Evolutionary conservation across 352 stramenopile genomes (phyloP).

Genomic region (Phytopythium kandeliae): DNA sequence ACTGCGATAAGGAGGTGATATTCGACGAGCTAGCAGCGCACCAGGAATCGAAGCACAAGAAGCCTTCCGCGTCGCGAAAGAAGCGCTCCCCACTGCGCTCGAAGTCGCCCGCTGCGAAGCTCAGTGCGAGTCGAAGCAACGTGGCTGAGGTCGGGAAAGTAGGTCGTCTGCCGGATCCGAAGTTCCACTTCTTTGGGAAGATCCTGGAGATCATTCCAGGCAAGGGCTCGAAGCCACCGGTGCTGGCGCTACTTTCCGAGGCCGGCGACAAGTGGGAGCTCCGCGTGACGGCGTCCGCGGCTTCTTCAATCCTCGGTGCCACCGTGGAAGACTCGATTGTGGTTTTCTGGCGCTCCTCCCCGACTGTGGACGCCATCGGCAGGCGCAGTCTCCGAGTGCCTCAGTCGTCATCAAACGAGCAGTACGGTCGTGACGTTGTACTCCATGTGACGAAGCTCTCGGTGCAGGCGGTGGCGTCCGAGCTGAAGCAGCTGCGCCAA

Average conservation of each 20-base stretch:
- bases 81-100: background rate
- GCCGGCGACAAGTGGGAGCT: conserved; percentile 19
- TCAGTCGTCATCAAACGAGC: conserved; percentile 7
- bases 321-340: conserved; percentile 17
- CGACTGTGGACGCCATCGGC: conserved; percentile 19
- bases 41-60: conserved; percentile 10
- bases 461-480: conserved; percentile 14
- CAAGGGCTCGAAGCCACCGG: conserved; percentile 16
- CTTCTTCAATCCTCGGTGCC: conserved; percentile 4
- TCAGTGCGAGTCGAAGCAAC: background rate
- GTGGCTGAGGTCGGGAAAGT: conserved; percentile 1
- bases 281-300: conserved; percentile 9
- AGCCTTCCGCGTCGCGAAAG: background rate
- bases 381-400: conserved; percentile 15
- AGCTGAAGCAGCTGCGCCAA: conserved; percentile 19
- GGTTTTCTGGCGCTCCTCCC: conserved; percentile 22
- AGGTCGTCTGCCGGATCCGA: conserved; percentile 7
- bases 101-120: background rate
- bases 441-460: conserved; percentile 20
- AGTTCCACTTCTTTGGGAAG: conserved; percentile 20
- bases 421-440: conserved; percentile 20
- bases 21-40: conserved; percentile 23
- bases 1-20: conserved; percentile 18
- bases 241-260: conserved; percentile 17
- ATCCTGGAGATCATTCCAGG: conserved; percentile 16